Percentiles rank a stretch among this genome's conserved stretches.
phyloP scores from a whole-genome alignment of 1,284 basidiomycete genomes.

The Sphaerobolus stellatus region DNA sequence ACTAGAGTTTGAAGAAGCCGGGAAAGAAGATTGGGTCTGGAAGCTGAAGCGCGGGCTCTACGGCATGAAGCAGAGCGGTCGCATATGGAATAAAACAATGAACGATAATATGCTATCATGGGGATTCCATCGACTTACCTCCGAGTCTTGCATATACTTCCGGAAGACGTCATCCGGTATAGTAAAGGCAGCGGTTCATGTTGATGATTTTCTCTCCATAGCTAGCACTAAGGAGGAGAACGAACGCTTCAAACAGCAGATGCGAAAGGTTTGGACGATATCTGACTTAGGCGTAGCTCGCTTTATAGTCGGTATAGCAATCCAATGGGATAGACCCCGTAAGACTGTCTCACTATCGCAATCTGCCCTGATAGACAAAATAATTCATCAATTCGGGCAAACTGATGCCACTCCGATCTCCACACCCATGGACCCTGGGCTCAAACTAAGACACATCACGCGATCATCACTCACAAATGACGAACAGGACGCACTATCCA shows the following conservation, averaged over 20 bases:
- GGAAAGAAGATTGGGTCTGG: constrained; percentile 32
- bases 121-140: constrained; percentile 19
- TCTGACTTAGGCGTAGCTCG: constrained; percentile 24
- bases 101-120: constrained; percentile 26
- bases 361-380: constrained; percentile 36
- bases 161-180: constrained; percentile 15
- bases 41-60: constrained; percentile 37
- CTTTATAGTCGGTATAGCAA: constrained; percentile 15
- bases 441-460: constrained; percentile 20
- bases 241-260: constrained; percentile 28
- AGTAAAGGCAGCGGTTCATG: constrained; percentile 31
- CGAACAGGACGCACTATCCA: background rate
- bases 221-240: constrained; percentile 19
- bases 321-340: constrained; percentile 27
- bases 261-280: constrained; percentile 29
- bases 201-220: constrained; percentile 37
- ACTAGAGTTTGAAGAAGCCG: constrained; percentile 29
- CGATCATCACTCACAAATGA: too few relatives aligned
- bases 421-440: constrained; percentile 31
- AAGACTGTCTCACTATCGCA: constrained; percentile 36
- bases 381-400: constrained; percentile 37
- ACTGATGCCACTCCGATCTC: constrained; percentile 27
- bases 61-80: constrained; percentile 40
- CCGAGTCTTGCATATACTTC: constrained; percentile 32
- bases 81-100: constrained; percentile 39